Evolutionary conservation across 768 basidiomycete genomes (phyloP).

Genomic region (Phylloporus sp.): DNA sequence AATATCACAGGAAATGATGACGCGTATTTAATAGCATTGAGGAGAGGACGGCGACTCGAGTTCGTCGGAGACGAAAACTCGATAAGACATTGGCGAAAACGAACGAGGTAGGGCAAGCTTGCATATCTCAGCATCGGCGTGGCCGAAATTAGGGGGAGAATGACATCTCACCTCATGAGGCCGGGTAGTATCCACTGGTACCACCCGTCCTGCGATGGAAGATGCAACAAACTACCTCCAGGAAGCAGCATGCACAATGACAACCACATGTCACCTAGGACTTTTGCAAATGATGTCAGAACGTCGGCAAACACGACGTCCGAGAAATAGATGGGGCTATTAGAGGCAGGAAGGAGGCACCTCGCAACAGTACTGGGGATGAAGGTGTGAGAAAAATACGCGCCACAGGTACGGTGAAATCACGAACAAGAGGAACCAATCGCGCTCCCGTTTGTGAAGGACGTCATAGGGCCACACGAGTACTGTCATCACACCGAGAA

Average conservation of each 20-base stretch:
- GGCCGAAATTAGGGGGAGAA: neutral
- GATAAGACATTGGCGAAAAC: conserved; percentile 89
- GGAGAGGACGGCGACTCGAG: conserved; percentile 65
- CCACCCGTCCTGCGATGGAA: conserved; percentile 59
- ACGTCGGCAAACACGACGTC: conserved; percentile 95
- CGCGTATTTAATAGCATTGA: conserved; percentile 94
- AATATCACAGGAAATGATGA: conserved; percentile 95
- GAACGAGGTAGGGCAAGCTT: conserved; percentile 83
- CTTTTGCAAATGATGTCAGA: conserved; percentile 94
- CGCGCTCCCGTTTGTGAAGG: conserved; percentile 65
- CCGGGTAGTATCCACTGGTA: conserved; percentile 72
- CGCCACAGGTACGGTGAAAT: neutral
- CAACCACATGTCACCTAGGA: conserved; percentile 91
- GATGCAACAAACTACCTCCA: conserved; percentile 65
- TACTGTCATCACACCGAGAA: conserved; percentile 49
- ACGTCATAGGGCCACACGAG: conserved; percentile 66
- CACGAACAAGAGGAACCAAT: conserved; percentile 73
- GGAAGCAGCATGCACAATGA: conserved; percentile 83
- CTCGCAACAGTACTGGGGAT: conserved; percentile 59
- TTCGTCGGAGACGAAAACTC: conserved; percentile 69
- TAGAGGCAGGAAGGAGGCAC: conserved; percentile 62
- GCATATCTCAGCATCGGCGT: conserved; percentile 3
- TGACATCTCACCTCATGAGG: conserved; percentile 71
- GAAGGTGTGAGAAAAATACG: neutral
- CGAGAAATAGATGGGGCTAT: conserved; percentile 71